These are phyloP conservation scores for Mortierella sp. DNA, from an alignment of 371 early-diverging fungal species.

Conservation along the genomic window DNA sequence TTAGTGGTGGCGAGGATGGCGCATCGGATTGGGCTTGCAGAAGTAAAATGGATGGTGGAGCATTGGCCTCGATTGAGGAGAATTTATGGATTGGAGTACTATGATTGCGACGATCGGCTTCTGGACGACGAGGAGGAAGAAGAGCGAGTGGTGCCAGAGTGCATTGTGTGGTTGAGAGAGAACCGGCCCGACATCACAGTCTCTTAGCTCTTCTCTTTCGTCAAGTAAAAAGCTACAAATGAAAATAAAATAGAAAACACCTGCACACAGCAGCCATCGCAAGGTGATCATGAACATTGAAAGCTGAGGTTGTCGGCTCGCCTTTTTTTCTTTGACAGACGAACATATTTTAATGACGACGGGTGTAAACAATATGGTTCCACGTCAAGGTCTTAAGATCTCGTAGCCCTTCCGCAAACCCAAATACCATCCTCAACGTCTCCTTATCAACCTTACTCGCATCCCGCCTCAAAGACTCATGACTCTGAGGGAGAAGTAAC, in stretches of 20 bases:
- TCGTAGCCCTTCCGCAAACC: not conserved
- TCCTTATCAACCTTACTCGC: not conserved
- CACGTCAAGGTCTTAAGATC: not conserved
- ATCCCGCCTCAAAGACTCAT: not conserved
- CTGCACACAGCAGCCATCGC: no score
- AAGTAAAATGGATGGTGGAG: not conserved
- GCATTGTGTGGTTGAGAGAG: no score
- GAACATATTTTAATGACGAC: not conserved
- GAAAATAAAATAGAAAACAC: no score
- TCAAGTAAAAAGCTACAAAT: no score
- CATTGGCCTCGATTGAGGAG: not conserved
- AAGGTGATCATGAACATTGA: no score
- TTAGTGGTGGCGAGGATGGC: not conserved
- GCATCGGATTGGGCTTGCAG: not conserved
- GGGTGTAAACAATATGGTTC: not conserved
- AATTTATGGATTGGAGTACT: not conserved
- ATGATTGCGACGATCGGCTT: not conserved
- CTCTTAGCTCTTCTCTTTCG: no score
- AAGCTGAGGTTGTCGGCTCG: no score
- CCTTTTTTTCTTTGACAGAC: no score
- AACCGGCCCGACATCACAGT: no score
- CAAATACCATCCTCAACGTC: not conserved
- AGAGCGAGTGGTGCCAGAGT: not conserved
- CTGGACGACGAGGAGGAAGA: not conserved
- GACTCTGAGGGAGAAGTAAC: not conserved